Conservation (phyloP, 108 stramenopile genomes). For the Cyclotella atomus region DNA sequence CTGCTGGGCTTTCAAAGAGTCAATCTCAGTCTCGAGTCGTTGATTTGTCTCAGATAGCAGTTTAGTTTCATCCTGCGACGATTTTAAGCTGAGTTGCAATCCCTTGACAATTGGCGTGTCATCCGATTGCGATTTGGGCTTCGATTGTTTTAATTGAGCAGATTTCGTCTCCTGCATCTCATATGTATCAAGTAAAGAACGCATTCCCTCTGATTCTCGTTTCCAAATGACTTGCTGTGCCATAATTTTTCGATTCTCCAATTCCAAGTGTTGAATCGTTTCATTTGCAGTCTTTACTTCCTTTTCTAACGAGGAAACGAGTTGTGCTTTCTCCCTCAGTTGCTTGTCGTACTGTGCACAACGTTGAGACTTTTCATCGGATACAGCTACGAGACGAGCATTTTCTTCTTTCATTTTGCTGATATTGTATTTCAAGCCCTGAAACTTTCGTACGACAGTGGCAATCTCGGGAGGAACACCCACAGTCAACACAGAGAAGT, state of each 20-base stretch:
- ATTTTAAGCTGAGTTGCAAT: slow-evolving; percentile 54
- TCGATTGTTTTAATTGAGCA: slow-evolving; percentile 11
- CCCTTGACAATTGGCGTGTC: slow-evolving; percentile 17
- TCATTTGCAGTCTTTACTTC: slow-evolving; percentile 27
- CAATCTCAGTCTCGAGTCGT: slow-evolving; percentile 29
- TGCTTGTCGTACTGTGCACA: slow-evolving; percentile 40
- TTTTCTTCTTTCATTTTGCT: slow-evolving; percentile 35
- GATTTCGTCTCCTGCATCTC: slow-evolving; percentile 39
- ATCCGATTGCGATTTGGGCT: neutral
- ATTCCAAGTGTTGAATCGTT: slow-evolving; percentile 34
- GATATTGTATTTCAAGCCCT: slow-evolving; percentile 40
- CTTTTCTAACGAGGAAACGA: slow-evolving; percentile 46
- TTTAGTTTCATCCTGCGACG: slow-evolving; percentile 61
- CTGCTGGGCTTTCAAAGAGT: slow-evolving; percentile 44
- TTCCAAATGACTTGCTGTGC: slow-evolving; percentile 73
- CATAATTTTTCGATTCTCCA: slow-evolving; percentile 46
- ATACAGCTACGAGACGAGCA: slow-evolving; percentile 18
- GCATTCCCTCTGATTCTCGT: slow-evolving; percentile 69
- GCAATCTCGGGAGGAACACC: slow-evolving; percentile 63
- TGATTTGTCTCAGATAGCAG: slow-evolving; percentile 46
- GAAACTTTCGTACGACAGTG: slow-evolving; percentile 54
- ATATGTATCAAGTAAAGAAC: slow-evolving; percentile 69
- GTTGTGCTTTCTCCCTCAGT: slow-evolving; percentile 32
- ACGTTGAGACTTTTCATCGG: slow-evolving; percentile 39
- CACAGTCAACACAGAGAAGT: neutral